These are phyloP conservation scores for Durotheca rogersii DNA, from an alignment of 495 filamentous ascomycete genomes.

Conservation along the genomic window DNA sequence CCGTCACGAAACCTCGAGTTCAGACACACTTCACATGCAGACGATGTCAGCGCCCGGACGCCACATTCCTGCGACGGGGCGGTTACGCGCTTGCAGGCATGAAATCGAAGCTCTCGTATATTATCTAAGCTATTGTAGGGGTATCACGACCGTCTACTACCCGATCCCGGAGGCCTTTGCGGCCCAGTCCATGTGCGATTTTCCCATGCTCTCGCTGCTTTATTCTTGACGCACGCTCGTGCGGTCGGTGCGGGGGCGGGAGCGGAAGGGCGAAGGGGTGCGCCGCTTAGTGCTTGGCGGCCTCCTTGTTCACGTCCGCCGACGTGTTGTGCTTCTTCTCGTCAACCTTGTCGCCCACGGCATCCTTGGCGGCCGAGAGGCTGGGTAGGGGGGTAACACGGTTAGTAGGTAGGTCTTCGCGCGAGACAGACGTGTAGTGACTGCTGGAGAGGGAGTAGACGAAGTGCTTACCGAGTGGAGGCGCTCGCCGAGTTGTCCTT, in stretches of 20 bases:
- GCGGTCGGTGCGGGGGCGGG: constrained; percentile 21
- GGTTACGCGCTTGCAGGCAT: too few relatives aligned
- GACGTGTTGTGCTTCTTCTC: constrained; percentile 55
- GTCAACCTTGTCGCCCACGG: constrained; percentile 57
- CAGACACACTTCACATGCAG: too few relatives aligned
- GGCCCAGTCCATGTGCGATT: too few relatives aligned
- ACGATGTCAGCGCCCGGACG: too few relatives aligned
- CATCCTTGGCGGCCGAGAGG: constrained; percentile 56
- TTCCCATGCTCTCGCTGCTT: too few relatives aligned
- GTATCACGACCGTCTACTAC: too few relatives aligned
- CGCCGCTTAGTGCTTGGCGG: constrained; percentile 53
- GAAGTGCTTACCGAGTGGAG: constrained; percentile 50
- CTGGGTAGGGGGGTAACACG: constrained; percentile 32
- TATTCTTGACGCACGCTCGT: too few relatives aligned
- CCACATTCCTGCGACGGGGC: too few relatives aligned
- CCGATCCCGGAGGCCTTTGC: too few relatives aligned
- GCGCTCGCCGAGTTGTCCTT: constrained; percentile 57
- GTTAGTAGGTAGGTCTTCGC: constrained; percentile 24
- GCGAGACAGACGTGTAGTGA: too few relatives aligned
- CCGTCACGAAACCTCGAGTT: too few relatives aligned
- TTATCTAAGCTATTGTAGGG: constrained; percentile 40
- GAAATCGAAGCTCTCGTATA: constrained; percentile 33
- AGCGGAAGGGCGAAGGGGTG: constrained; percentile 1
- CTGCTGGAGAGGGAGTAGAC: not conserved
- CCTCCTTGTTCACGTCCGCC: constrained; percentile 60